Conservation (phyloP, 1,139 yeast genomes). For the Taphrina betulina region DNA sequence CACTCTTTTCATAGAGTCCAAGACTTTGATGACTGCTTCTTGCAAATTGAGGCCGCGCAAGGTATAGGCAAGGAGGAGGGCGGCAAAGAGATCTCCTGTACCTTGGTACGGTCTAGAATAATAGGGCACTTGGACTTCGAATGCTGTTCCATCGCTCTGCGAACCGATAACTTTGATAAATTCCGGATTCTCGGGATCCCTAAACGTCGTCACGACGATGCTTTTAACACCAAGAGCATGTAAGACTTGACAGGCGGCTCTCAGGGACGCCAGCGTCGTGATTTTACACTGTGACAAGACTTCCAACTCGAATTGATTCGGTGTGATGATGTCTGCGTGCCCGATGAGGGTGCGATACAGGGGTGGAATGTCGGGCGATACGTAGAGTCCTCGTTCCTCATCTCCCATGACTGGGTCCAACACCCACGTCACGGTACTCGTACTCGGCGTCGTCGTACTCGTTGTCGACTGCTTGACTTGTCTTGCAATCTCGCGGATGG, state of each 20-base stretch:
- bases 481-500: conserved; percentile 51
- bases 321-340: conserved; percentile 69
- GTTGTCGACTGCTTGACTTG: conserved; percentile 39
- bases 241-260: conserved; percentile 51
- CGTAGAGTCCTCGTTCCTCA: conserved; percentile 71
- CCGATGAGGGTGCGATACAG: conserved; percentile 58
- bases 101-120: conserved; percentile 82
- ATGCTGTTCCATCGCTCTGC: conserved; percentile 29
- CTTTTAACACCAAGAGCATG: conserved; percentile 59
- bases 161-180: conserved; percentile 30
- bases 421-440: conserved; percentile 51
- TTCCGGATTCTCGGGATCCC: conserved; percentile 49
- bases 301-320: conserved; percentile 90
- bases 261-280: conserved; percentile 48
- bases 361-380: conserved; percentile 65
- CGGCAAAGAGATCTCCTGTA: conserved; percentile 88
- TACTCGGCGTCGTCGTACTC: not conserved
- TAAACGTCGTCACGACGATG: conserved; percentile 68
- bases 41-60: not conserved
- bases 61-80: conserved; percentile 42
- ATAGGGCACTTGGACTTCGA: conserved; percentile 53
- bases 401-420: conserved; percentile 96
- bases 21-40: conserved; percentile 9
- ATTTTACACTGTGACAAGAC: conserved; percentile 47
- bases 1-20: conserved; percentile 15